Percentiles rank a stretch among this genome's conserved stretches.
Conservation (phyloP, 2,329 filamentous ascomycete species). For the Endothia cerciana region DNA sequence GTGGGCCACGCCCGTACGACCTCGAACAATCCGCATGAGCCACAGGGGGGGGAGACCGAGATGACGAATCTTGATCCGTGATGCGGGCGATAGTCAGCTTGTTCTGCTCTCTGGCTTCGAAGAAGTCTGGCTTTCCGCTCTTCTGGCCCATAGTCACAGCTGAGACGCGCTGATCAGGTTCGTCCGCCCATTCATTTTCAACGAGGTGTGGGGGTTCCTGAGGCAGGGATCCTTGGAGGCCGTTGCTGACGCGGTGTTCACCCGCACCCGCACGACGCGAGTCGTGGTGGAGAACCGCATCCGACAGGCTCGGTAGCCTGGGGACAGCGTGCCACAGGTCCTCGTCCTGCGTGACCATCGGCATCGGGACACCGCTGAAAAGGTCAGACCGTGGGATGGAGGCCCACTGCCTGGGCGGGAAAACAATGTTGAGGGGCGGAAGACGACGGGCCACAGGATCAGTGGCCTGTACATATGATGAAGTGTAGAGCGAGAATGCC, state of each 20-base stretch:
- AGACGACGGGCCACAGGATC: background rate
- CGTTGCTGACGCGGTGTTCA: background rate
- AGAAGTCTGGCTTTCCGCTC: slow-evolving; percentile 35
- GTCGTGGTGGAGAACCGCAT: slow-evolving; percentile 27
- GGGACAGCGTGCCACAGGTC: background rate
- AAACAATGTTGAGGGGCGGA: background rate
- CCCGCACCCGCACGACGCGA: slow-evolving; percentile 2
- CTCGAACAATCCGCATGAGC: background rate
- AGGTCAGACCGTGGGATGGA: background rate
- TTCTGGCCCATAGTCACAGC: slow-evolving; percentile 30
- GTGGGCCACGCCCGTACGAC: background rate
- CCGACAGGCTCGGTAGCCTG: slow-evolving; percentile 29
- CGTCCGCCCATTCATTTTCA: background rate
- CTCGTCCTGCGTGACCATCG: background rate
- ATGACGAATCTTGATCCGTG: background rate
- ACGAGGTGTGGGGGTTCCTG: too few species aligned
- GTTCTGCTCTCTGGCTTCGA: slow-evolving; percentile 35
- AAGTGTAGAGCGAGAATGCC: background rate
- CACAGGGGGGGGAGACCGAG: background rate
- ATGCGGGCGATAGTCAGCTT: slow-evolving; percentile 25
- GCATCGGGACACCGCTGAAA: background rate
- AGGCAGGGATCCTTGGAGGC: too few species aligned
- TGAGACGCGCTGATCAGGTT: slow-evolving; percentile 4
- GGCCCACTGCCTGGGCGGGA: background rate
- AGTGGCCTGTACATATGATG: background rate